Evolutionary conservation across 257 asterid genomes (phyloP).

Genomic region (Solanum boliviense): DNA sequence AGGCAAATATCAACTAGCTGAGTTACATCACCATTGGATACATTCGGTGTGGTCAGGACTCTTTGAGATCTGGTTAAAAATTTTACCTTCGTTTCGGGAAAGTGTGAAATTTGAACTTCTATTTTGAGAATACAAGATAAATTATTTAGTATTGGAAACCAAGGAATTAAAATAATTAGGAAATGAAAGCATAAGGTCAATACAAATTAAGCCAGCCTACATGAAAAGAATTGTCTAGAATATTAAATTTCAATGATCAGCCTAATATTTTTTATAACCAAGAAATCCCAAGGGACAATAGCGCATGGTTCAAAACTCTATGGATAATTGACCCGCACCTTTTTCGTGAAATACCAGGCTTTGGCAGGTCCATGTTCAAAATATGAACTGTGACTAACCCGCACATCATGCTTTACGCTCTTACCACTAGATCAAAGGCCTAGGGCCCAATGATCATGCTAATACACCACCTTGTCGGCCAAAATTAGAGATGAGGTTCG

Average conservation of each 20-base stretch:
- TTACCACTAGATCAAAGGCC: not conserved
- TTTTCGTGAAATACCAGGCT: not conserved
- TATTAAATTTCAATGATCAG: not conserved
- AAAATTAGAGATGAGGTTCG: not conserved
- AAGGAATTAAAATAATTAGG: not conserved
- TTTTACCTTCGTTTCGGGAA: not conserved
- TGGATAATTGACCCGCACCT: not conserved
- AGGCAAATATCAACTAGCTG: not conserved
- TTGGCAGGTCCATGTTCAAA: not conserved
- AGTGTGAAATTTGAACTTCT: not conserved
- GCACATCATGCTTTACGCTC: not conserved
- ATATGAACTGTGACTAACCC: not conserved
- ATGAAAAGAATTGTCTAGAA: not conserved
- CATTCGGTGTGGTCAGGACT: not conserved
- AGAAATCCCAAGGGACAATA: not conserved
- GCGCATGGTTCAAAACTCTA: not conserved
- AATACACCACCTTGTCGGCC: not conserved
- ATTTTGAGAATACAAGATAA: not conserved
- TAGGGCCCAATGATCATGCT: not conserved
- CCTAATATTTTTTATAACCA: not conserved
- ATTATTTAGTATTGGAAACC: not conserved
- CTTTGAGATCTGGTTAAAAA: not conserved
- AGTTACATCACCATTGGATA: not conserved
- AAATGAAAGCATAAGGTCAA: not conserved
- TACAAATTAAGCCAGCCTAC: not conserved